These are phyloP conservation scores for Spirogloea muscicola DNA, from an alignment of 139 green algal species.

Conservation along the genomic window DNA sequence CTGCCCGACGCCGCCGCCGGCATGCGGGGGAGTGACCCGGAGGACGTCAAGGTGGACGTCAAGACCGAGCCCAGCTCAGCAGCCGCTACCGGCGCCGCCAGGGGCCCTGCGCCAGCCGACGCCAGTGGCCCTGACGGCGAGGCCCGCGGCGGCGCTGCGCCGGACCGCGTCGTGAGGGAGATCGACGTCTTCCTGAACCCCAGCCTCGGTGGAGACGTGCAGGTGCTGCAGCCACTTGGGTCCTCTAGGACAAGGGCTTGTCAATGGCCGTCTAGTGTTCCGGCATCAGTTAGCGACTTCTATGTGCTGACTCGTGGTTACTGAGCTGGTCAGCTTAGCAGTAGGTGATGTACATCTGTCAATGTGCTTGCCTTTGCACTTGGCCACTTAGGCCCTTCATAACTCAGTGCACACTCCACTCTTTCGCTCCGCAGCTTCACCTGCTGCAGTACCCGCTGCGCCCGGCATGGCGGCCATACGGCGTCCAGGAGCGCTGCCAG, in stretches of 20 bases:
- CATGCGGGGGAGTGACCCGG: not conserved
- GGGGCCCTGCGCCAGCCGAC: not conserved
- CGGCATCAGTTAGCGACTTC: too few relatives aligned
- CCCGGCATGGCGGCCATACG: slow-evolving; percentile 69
- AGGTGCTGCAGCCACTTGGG: too few relatives aligned
- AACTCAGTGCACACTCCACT: too few relatives aligned
- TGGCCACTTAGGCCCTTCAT: too few relatives aligned
- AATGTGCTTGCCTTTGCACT: too few relatives aligned
- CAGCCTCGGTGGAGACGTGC: too few relatives aligned
- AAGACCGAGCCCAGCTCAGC: not conserved
- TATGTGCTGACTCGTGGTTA: too few relatives aligned
- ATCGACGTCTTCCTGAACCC: slow-evolving; percentile 32
- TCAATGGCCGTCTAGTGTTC: too few relatives aligned
- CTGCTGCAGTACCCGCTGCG: slow-evolving; percentile 79
- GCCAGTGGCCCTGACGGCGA: not conserved
- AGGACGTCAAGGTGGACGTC: not conserved
- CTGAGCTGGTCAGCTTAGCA: too few relatives aligned
- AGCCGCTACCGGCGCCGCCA: not conserved
- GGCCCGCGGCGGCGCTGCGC: not conserved
- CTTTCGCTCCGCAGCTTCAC: slow-evolving; percentile 62
- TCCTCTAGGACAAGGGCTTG: too few relatives aligned
- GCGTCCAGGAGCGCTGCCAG: slow-evolving; percentile 49
- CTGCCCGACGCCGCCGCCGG: not conserved
- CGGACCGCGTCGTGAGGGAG: slow-evolving; percentile 13
- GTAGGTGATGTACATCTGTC: too few relatives aligned